Percentiles rank a stretch among this genome's conserved stretches.
Evolutionary conservation across 2,329 filamentous ascomycete genomes (phyloP).

Genomic region (Paraphoma chrysanthemicola): DNA sequence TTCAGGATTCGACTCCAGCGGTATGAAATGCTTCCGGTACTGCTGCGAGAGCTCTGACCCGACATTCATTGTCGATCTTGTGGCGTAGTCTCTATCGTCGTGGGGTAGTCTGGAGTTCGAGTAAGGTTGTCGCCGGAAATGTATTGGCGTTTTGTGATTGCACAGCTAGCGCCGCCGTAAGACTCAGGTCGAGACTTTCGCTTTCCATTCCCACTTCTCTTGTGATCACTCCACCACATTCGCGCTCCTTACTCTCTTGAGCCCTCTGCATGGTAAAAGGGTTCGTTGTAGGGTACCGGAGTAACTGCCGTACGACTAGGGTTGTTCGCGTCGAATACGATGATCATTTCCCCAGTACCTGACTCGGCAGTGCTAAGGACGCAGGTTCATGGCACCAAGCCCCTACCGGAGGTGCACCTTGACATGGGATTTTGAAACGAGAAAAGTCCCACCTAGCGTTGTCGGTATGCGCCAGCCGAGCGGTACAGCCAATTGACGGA

Average conservation of each 20-base stretch:
- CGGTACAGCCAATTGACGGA: background rate
- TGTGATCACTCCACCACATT: background rate
- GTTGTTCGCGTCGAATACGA: background rate
- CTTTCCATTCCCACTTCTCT: no score
- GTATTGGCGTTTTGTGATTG: background rate
- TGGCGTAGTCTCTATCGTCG: no score
- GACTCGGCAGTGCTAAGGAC: background rate
- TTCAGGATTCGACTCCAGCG: slow-evolving; percentile 76
- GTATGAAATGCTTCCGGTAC: slow-evolving; percentile 37
- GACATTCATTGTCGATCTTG: background rate
- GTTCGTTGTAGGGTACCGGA: background rate
- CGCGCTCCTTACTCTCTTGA: background rate
- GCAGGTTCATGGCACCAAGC: background rate
- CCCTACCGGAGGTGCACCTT: background rate
- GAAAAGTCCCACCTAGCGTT: background rate
- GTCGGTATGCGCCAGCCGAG: background rate
- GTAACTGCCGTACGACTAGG: background rate
- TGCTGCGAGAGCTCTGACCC: background rate
- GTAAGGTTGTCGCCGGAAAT: background rate
- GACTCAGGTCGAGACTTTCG: no score
- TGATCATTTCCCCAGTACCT: background rate
- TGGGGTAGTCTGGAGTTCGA: background rate
- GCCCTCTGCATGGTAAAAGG: background rate
- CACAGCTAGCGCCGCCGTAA: no score
- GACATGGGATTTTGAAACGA: background rate